phyloP scores from a whole-genome alignment of 2,329 filamentous ascomycete species.

The Fusarium ramigenum region DNA sequence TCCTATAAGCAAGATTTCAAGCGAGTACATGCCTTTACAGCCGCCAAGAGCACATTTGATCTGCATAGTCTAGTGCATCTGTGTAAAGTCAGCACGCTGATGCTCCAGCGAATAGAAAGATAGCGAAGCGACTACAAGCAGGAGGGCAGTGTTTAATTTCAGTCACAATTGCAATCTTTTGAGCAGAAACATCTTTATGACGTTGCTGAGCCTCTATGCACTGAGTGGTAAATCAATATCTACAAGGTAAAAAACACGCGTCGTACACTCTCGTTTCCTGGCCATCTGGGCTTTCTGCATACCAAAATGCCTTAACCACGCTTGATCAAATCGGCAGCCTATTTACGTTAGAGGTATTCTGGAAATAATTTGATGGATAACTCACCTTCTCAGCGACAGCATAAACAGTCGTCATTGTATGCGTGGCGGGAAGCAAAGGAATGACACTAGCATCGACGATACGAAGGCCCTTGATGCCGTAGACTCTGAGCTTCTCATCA shows the following conservation, averaged over 20 bases:
- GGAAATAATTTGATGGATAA: accelerated
- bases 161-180: not conserved
- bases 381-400: conserved; percentile 44
- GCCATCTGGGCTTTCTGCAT: not conserved
- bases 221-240: not conserved
- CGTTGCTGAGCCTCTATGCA: not conserved
- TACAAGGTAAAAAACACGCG: not conserved
- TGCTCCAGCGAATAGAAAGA: not conserved
- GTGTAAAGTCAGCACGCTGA: not conserved
- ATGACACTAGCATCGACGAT: conserved; percentile 52
- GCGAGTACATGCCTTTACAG: not conserved
- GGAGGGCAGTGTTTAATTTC: not conserved
- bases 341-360: not conserved
- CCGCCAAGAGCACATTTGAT: not conserved
- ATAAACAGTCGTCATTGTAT: conserved; percentile 43
- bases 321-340: conserved; percentile 34
- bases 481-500: conserved; percentile 36
- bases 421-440: conserved; percentile 37
- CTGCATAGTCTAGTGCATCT: not conserved
- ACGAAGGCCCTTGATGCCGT: conserved; percentile 34
- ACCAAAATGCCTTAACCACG: not conserved
- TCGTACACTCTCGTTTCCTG: not conserved
- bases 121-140: not conserved
- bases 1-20: not conserved
- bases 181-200: not conserved